Conservation (phyloP, 495 filamentous ascomycete species). For the Mytilinidion resinicola region DNA sequence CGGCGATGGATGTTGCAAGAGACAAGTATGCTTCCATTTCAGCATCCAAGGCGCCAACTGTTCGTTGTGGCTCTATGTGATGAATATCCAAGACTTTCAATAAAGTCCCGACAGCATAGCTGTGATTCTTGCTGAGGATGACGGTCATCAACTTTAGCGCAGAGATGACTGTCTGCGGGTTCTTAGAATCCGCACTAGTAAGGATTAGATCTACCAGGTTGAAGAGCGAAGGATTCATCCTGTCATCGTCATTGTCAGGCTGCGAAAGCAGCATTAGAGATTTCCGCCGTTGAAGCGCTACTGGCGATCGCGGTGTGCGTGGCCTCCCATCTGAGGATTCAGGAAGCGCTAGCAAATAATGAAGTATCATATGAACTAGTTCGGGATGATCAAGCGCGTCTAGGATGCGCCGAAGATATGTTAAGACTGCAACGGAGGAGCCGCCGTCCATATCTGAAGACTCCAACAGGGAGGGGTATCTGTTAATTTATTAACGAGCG, state of each 20-base stretch:
- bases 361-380: constrained; percentile 85
- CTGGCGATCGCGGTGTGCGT: constrained; percentile 48
- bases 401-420: constrained; percentile 84
- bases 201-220: constrained; percentile 88
- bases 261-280: constrained; percentile 80
- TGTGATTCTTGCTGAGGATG: constrained; percentile 79
- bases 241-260: constrained; percentile 59
- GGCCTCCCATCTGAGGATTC: constrained; percentile 29
- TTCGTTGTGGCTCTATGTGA: constrained; percentile 50
- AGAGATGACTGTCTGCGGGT: constrained; percentile 80
- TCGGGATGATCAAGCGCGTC: constrained; percentile 87
- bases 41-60: constrained; percentile 70
- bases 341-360: constrained; percentile 79
- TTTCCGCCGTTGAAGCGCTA: constrained; percentile 65
- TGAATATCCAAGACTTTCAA: constrained; percentile 54
- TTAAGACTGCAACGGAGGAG: constrained; percentile 91
- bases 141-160: constrained; percentile 79
- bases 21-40: constrained; percentile 69
- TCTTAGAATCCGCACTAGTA: constrained; percentile 74
- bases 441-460: constrained; percentile 95
- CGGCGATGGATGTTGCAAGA: constrained; percentile 65
- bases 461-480: constrained; percentile 91
- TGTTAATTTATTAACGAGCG: constrained; percentile 33
- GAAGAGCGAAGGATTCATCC: constrained; percentile 79
- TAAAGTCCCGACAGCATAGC: constrained; percentile 72